phyloP scores from a whole-genome alignment of 768 basidiomycete genomes.

The Russula lepida region DNA sequence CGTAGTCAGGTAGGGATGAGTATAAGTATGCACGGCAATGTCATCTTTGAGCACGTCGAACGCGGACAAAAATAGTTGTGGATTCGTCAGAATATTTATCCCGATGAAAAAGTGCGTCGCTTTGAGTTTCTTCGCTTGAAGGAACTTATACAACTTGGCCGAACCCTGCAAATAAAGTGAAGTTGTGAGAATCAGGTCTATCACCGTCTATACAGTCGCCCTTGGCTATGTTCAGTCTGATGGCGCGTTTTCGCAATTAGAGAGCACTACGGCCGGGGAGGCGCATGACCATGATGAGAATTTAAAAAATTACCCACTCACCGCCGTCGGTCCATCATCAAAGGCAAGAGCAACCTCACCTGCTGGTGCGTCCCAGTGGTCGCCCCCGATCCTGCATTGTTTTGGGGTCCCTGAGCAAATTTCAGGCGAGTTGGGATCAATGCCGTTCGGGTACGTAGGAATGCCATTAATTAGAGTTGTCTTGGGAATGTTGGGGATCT shows the following conservation, averaged over 20 bases:
- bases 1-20: conserved; percentile 45
- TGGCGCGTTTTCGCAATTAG: background rate
- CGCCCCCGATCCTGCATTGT: conserved; percentile 42
- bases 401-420: conserved; percentile 76
- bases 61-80: conserved; percentile 45
- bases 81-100: conserved; percentile 54
- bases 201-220: background rate
- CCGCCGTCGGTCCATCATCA: conserved; percentile 70
- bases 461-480: conserved; percentile 23
- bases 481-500: conserved; percentile 62
- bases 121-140: conserved; percentile 52
- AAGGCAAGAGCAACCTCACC: conserved; percentile 61
- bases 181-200: conserved; percentile 7
- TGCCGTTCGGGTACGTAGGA: conserved; percentile 33
- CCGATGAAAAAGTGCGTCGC: conserved; percentile 92
- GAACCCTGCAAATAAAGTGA: conserved; percentile 24
- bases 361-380: conserved; percentile 70
- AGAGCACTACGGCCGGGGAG: background rate
- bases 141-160: conserved; percentile 50
- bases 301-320: conserved; percentile 24
- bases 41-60: conserved; percentile 34
- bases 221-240: background rate
- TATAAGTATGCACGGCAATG: conserved; percentile 37
- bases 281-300: background rate
- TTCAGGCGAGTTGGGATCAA: conserved; percentile 36